Evolutionary conservation across 139 green algal species (phyloP).

Genomic region (Chlamydomonas schloesseri): DNA sequence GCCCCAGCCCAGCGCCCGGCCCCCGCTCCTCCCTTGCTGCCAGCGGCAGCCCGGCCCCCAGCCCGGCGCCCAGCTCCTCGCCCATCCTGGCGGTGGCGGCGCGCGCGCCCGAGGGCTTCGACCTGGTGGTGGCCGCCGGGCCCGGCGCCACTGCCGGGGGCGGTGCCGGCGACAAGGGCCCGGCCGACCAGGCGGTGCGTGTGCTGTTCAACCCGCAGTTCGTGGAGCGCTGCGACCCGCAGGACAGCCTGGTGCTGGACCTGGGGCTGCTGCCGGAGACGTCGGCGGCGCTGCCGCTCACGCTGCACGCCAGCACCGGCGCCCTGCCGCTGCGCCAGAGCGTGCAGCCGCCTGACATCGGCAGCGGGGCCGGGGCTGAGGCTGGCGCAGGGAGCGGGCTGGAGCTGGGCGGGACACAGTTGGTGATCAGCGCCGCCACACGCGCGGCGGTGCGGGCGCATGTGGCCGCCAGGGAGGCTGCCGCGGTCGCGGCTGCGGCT

Average conservation of each 20-base stretch:
- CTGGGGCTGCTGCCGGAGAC: neutral
- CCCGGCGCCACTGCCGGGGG: too few species aligned
- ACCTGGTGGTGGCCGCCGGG: neutral
- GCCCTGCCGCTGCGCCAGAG: neutral
- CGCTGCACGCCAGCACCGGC: neutral
- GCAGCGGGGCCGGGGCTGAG: neutral
- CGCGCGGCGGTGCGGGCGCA: too few species aligned
- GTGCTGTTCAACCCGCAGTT: slow-evolving; percentile 27
- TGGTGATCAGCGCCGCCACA: neutral
- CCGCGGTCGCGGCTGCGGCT: too few species aligned
- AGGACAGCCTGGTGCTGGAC: slow-evolving; percentile 1
- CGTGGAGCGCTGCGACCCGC: neutral
- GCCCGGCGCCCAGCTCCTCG: neutral
- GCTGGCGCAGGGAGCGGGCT: neutral
- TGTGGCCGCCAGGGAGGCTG: too few species aligned
- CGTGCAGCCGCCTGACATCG: neutral
- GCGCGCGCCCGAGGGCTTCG: neutral
- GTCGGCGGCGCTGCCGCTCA: neutral
- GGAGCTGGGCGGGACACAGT: too few species aligned
- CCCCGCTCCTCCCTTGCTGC: too few species aligned
- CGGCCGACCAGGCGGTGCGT: neutral
- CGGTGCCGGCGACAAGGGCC: neutral
- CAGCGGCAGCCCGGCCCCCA: neutral
- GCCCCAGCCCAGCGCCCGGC: too few species aligned
- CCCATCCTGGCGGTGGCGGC: neutral